A percentile compares a stretch with the other conserved stretches of the same genome.
phyloP scores from a whole-genome alignment of 2,329 filamentous ascomycete genomes.

The Dryadomyces quercus-mongolicae region DNA sequence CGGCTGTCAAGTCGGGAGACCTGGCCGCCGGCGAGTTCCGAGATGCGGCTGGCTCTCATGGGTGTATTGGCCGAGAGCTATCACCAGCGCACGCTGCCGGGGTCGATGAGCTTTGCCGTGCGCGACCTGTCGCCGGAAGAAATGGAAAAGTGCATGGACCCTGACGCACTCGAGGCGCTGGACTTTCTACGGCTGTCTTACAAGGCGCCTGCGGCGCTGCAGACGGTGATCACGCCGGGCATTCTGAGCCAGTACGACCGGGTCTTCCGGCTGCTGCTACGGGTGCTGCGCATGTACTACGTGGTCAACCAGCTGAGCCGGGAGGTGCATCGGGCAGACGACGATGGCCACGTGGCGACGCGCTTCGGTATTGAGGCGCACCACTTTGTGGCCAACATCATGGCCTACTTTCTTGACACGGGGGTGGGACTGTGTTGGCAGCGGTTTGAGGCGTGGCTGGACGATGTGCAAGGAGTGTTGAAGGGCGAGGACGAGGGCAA shows the following conservation, averaged over 20 bases:
- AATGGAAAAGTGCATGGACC: constrained; percentile 72
- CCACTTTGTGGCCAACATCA: constrained; percentile 63
- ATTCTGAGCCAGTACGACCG: constrained; percentile 71
- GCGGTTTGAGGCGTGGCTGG: constrained; percentile 53
- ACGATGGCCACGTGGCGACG: constrained; percentile 20
- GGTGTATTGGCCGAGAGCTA: constrained; percentile 73
- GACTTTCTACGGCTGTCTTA: constrained; percentile 88
- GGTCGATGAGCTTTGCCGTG: constrained; percentile 64
- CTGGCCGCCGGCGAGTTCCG: constrained; percentile 91
- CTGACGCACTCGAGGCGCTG: constrained; percentile 72
- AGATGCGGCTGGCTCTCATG: constrained; percentile 80
- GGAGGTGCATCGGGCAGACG: constrained; percentile 21
- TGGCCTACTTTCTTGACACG: constrained; percentile 68
- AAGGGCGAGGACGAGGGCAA: no score
- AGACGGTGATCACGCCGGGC: constrained; percentile 57
- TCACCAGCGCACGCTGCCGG: not conserved
- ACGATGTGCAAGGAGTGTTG: no score
- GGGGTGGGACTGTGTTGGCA: constrained; percentile 66
- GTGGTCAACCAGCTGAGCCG: constrained; percentile 55
- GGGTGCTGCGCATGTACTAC: constrained; percentile 67
- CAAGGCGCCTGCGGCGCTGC: constrained; percentile 58
- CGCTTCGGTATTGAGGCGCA: constrained; percentile 66
- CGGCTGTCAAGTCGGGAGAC: constrained; percentile 67
- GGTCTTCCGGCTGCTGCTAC: constrained; percentile 70
- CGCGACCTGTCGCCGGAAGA: constrained; percentile 68